These are phyloP conservation scores for Trichomonas tenax DNA, from an alignment of 208 protist genomes.

Conservation along the genomic window DNA sequence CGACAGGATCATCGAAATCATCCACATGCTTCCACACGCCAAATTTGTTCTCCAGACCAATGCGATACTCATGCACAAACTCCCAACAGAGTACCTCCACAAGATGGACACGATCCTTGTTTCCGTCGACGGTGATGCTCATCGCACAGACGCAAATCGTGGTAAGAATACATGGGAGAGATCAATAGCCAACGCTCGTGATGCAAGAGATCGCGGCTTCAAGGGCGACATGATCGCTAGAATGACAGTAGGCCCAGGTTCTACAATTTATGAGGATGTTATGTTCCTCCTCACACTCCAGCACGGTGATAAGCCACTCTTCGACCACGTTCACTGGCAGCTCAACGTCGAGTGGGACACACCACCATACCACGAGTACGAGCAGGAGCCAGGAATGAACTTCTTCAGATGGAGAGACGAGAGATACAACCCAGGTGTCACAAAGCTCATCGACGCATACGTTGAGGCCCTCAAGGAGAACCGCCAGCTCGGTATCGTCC, in stretches of 20 bases:
- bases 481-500: not conserved
- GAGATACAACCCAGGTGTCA: not conserved
- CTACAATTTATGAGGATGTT: not conserved
- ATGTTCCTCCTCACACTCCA: not conserved
- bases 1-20: not conserved
- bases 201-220: not conserved
- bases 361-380: not conserved
- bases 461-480: not conserved
- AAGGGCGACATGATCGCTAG: not conserved
- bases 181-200: not conserved
- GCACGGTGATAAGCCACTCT: not conserved
- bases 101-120: not conserved
- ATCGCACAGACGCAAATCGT: not conserved
- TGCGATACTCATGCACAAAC: not conserved
- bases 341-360: not conserved
- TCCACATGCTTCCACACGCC: not conserved
- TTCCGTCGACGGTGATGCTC: not conserved
- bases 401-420: not conserved
- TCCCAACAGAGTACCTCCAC: not conserved
- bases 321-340: slow-evolving; percentile 1
- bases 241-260: not conserved
- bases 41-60: not conserved
- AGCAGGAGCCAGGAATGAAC: not conserved
- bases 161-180: not conserved
- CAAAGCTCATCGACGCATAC: not conserved